Percentiles rank a stretch among this genome's conserved stretches.
Evolutionary conservation across 2,329 filamentous ascomycete genomes (phyloP).

Genomic region (Claviceps sp.): DNA sequence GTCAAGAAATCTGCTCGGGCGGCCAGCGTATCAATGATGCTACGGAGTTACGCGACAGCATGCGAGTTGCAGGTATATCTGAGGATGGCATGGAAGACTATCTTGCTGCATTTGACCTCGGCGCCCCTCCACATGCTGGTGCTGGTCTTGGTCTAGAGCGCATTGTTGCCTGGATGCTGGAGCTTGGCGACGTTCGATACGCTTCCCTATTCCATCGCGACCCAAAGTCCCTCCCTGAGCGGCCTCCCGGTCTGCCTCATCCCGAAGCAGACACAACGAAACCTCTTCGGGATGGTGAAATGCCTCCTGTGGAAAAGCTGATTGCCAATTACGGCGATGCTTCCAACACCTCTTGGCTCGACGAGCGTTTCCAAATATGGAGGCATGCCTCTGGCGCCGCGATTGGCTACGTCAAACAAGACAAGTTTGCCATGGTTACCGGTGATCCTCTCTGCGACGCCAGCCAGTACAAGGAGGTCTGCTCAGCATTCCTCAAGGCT

Average conservation of each 20-base stretch:
- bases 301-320: conserved; percentile 70
- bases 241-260: conserved; percentile 56
- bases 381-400: conserved; percentile 75
- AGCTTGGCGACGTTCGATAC: conserved; percentile 79
- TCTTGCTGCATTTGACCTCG: conserved; percentile 75
- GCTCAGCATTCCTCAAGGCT: conserved; percentile 61
- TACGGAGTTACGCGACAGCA: conserved; percentile 58
- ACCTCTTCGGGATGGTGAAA: conserved; percentile 33
- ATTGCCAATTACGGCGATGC: conserved; percentile 94
- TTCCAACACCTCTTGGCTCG: conserved; percentile 86
- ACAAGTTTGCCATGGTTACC: conserved; percentile 69
- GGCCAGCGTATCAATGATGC: conserved; percentile 87
- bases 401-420: conserved; percentile 66
- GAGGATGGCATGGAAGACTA: conserved; percentile 84
- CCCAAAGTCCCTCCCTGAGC: conserved; percentile 70
- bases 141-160: conserved; percentile 85
- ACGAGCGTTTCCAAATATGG: conserved; percentile 81
- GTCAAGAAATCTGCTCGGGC: conserved; percentile 84
- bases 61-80: conserved; percentile 62
- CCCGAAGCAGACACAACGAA: conserved; percentile 69
- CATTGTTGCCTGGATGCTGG: conserved; percentile 72
- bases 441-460: conserved; percentile 78
- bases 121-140: conserved; percentile 77
- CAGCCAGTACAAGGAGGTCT: conserved; percentile 61
- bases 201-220: conserved; percentile 81